phyloP scores from a whole-genome alignment of 345 rosid genomes.

The Excoecaria agallocha region DNA sequence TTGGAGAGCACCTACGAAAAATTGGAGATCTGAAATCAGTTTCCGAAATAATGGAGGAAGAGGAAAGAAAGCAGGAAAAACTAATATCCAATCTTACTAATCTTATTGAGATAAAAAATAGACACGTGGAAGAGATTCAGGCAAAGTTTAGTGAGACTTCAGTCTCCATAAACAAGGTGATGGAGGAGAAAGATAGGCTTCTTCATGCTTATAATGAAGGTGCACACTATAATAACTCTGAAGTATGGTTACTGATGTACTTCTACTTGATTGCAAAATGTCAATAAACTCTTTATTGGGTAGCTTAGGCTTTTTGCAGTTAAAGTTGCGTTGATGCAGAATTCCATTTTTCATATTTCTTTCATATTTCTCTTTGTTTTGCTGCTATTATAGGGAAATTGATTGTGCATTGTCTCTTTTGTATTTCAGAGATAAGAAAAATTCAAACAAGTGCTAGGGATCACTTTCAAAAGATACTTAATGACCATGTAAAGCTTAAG shows the following conservation, averaged over 20 bases:
- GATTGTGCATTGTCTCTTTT: slow-evolving; percentile 17
- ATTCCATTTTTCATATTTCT: not conserved
- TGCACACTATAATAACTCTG: slow-evolving; percentile 18
- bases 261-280: slow-evolving; percentile 11
- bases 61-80: slow-evolving; percentile 69
- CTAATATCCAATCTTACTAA: slow-evolving; percentile 57
- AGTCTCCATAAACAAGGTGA: slow-evolving; percentile 37
- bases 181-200: slow-evolving; percentile 77
- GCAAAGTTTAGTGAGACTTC: slow-evolving; percentile 56
- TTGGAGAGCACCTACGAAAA: slow-evolving; percentile 77
- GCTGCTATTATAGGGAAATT: slow-evolving; percentile 1
- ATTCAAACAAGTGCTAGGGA: slow-evolving; percentile 70
- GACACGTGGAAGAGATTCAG: slow-evolving; percentile 54
- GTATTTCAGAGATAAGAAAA: slow-evolving; percentile 63
- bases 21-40: slow-evolving; percentile 74
- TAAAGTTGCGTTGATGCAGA: not conserved
- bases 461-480: slow-evolving; percentile 72
- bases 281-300: not conserved
- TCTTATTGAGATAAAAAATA: slow-evolving; percentile 51
- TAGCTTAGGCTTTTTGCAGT: not conserved
- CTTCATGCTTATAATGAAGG: slow-evolving; percentile 78
- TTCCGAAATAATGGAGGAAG: slow-evolving; percentile 78
- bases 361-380: not conserved
- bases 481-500: slow-evolving; percentile 84
- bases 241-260: not conserved